Evolutionary conservation across 305 asterid genomes (phyloP), one percentile per base, ranked within the genome.

Genomic region (Fraxinus floribunda): DNA sequence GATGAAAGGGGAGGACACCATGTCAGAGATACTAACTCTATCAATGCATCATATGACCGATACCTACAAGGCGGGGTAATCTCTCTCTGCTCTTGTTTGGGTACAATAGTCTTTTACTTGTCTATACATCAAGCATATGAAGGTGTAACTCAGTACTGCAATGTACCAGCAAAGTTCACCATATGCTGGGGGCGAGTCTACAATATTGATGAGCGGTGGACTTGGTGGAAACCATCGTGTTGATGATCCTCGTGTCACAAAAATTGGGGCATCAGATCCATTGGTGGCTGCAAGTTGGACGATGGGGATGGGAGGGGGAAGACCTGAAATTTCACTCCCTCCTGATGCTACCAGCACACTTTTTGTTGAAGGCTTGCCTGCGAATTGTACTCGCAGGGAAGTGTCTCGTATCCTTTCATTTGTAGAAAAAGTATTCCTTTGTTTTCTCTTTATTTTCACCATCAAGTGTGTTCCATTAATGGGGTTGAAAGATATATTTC

Each of bases 321-420:
- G 88, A 35, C 90, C 90, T 81, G 93, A 91, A 85, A 68, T 84
- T 84, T 82, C 89, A 57, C 95, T 91, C 60, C 98, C 97, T 68
- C 86, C 92, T 81, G 92, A 92, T 84, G 97, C 97, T 81, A 90
- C 88, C 78, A 72, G 84, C 85, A 89, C 97, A 0, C 89, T 94
- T 84, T 90, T 84, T 79, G 94, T 94, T 87, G 98, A 94, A 82
- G 93, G 94, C 76, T 86, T 94, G 85, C 95, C 98, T 76, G 86
- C 93, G 11, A 90, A 90, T 77, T 93, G 97, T 78, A 88, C 91
- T 49, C 97, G 94, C 38, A 87, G 97, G 82, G 97, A 93, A 84
- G 94, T 91, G 46, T 84, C 98, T 16, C 94, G 97, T 92, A 93
- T 93, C 98, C 97, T 90, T 90, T 82, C 71, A 22, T 20, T 26